Evolutionary conservation across 345 rosid genomes (phyloP), one percentile per base, ranked within the genome.

Genomic region (Jatropha curcas): DNA sequence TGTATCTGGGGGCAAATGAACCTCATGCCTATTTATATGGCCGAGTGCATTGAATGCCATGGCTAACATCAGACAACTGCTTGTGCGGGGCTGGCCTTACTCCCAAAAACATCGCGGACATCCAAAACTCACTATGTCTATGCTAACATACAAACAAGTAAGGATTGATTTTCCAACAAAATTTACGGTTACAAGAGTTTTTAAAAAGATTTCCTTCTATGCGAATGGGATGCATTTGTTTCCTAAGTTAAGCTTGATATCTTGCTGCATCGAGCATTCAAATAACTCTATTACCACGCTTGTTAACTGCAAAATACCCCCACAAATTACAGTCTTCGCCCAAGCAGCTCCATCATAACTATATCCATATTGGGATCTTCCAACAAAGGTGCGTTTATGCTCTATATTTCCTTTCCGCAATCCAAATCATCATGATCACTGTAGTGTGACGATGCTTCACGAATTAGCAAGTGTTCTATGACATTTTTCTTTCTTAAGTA

Each of bases 21-120:
- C 99, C 97, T 8, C 99, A 96, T 63, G 99, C 99, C 0, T 96
- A 96, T 71, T 70, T 96, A 64, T 84, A 70, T 16, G 99, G 99
- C 16, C 16, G 99, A 96, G 19, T 93, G 98, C 78, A 52, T 93
- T 30, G 99, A 96, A 68, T 91, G 96, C 88, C 88, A 96, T 96
- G 99, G 99, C 98, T n/a, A 24, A 90, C 99, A 57, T 96, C 99
- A 27, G 98, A 96, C 88, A 96, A 93, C n/a, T 64, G 99, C n/a
- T 93, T 66, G 98, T 96, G 48, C 88, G 99, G 53, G 99, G 99
- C 99, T 75, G 99, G 99, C 71, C 95, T 96, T 74, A 96, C 99
- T 69, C 89, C 98, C 65, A 96, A 96, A 80, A 96, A 80, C 85
- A 83, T 71, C 85, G 92, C n/a, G 73, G 99, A 96, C 71, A 77